Percentiles rank a stretch among this genome's conserved stretches.
These are phyloP conservation scores for Manihot esculenta DNA, from an alignment of 441 rosid species.

Conservation along the genomic window DNA sequence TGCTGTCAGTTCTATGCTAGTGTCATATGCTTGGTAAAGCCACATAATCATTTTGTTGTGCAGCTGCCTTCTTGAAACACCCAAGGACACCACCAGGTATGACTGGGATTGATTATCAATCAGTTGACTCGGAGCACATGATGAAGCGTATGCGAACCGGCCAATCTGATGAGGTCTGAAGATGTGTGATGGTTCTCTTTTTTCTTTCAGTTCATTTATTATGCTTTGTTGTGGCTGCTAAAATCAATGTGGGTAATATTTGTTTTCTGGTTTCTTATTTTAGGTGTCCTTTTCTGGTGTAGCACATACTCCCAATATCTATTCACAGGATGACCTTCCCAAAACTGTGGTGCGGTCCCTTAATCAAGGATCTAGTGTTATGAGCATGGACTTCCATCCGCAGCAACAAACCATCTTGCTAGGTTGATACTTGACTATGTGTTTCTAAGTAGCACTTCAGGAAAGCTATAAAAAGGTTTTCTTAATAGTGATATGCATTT, in stretches of 20 bases:
- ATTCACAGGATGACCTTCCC: constrained; percentile 73
- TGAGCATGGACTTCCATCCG: constrained; percentile 90
- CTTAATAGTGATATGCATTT: background rate
- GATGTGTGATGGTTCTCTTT: background rate
- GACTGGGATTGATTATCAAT: constrained; percentile 66
- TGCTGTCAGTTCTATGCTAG: no score
- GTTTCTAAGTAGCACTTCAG: background rate
- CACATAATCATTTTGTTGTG: constrained; percentile 7
- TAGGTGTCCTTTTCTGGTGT: constrained; percentile 44
- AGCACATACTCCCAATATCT: constrained; percentile 51
- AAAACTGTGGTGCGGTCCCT: constrained; percentile 48
- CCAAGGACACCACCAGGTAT: constrained; percentile 63
- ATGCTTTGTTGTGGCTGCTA: background rate
- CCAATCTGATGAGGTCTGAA: constrained; percentile 61
- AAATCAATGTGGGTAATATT: background rate
- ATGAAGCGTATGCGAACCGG: constrained; percentile 70
- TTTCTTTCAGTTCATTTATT: background rate
- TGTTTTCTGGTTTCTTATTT: background rate
- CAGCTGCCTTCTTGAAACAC: constrained; percentile 62
- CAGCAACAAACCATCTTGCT: constrained; percentile 71
- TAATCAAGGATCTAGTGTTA: constrained; percentile 69
- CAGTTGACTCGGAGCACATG: constrained; percentile 69
- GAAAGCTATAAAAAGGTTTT: background rate
- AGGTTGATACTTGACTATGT: constrained; percentile 37
- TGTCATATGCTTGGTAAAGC: constrained; percentile 11